These are phyloP conservation scores for Globisporangium polare DNA, from an alignment of 352 stramenopile genomes.

Conservation along the genomic window DNA sequence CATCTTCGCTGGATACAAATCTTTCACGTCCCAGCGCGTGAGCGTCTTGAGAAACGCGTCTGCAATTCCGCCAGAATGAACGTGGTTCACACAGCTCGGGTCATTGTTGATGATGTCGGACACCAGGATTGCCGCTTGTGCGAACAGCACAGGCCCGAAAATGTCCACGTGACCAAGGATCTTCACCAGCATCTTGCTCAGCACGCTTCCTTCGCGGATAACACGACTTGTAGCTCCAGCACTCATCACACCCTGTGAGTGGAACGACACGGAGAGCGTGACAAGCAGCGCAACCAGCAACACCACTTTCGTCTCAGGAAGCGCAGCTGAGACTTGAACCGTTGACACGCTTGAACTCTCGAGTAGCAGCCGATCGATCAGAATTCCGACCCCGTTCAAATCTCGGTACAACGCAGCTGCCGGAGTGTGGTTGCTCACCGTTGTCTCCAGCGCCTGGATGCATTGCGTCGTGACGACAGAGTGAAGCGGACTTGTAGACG, in stretches of 20 bases:
- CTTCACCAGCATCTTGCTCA: constrained; percentile 87
- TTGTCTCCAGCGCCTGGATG: constrained; percentile 78
- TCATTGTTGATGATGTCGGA: constrained; percentile 98
- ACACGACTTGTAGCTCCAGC: constrained; percentile 78
- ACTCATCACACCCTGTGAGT: constrained; percentile 87
- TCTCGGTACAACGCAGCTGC: constrained; percentile 76
- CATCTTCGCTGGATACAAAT: constrained; percentile 43
- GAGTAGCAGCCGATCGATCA: constrained; percentile 70
- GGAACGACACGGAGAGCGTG: constrained; percentile 82
- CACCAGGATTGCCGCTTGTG: constrained; percentile 90
- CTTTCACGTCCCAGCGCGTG: constrained; percentile 69
- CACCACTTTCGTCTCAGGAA: constrained; percentile 58
- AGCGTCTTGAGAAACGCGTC: constrained; percentile 92
- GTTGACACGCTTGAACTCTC: constrained; percentile 41
- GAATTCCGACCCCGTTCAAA: constrained; percentile 80
- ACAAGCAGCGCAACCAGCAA: constrained; percentile 67
- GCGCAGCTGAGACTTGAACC: background rate
- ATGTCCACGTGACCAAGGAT: constrained; percentile 88
- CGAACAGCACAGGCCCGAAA: constrained; percentile 93
- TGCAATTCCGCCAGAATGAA: constrained; percentile 91
- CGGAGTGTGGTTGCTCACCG: constrained; percentile 65
- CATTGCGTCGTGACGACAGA: constrained; percentile 73
- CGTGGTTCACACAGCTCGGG: constrained; percentile 92
- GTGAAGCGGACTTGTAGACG: constrained; percentile 54
- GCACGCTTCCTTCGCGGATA: constrained; percentile 82